Evolutionary conservation across 495 filamentous ascomycete species (phyloP).

Genomic region (Daldinia decipiens): DNA sequence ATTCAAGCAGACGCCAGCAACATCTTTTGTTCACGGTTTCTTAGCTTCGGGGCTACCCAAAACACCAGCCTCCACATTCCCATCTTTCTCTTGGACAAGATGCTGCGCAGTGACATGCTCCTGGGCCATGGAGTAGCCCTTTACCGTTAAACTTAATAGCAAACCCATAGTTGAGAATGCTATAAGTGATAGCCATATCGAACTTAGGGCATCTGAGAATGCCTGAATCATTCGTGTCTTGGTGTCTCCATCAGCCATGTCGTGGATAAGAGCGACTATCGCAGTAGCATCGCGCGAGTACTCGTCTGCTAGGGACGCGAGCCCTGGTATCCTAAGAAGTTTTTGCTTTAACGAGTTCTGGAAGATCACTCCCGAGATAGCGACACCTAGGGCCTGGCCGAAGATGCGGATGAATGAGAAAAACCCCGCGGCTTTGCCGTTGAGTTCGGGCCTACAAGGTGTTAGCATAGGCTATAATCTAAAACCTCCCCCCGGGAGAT

Average conservation of each 20-base stretch:
- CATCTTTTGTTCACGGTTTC: not conserved
- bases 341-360: slow-evolving; percentile 2
- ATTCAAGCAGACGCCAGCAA: not conserved
- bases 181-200: slow-evolving; percentile 67
- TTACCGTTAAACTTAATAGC: slow-evolving; percentile 29
- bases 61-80: slow-evolving; percentile 20
- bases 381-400: slow-evolving; percentile 2
- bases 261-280: slow-evolving; percentile 67
- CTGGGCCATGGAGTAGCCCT: slow-evolving; percentile 34
- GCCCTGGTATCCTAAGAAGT: not conserved
- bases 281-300: slow-evolving; percentile 68
- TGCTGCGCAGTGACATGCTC: slow-evolving; percentile 39
- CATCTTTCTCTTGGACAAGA: slow-evolving; percentile 21
- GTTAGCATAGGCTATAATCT: not conserved
- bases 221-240: slow-evolving; percentile 61
- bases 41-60: not conserved
- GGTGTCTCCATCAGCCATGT: slow-evolving; percentile 56
- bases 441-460: slow-evolving; percentile 21
- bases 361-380: slow-evolving; percentile 4
- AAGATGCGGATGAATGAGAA: slow-evolving; percentile 39
- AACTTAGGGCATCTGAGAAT: slow-evolving; percentile 66
- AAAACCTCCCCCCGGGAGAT: not conserved
- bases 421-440: slow-evolving; percentile 1
- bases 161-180: slow-evolving; percentile 41
- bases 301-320: slow-evolving; percentile 53